Conservation (phyloP, 176 grass and related monocot genomes). For the Themeda triandra region DNA sequence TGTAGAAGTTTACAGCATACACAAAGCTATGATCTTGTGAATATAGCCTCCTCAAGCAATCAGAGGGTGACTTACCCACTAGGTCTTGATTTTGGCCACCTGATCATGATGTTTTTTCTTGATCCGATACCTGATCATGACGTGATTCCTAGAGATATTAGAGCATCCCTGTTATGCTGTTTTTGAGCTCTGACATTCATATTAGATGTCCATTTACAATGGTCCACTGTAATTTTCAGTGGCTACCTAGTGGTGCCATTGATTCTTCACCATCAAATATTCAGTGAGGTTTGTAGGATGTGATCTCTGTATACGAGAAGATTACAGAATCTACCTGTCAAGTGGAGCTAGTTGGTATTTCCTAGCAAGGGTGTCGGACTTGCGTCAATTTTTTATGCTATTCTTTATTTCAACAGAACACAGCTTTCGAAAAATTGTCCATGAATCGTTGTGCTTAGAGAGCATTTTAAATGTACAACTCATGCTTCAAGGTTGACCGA, state of each 20-base stretch:
- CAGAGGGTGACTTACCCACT: not conserved
- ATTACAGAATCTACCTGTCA: not conserved
- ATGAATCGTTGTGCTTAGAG: constrained; percentile 1
- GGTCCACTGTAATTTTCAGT: not conserved
- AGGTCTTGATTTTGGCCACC: not conserved
- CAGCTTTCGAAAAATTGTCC: not conserved
- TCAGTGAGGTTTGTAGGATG: not conserved
- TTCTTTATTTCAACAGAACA: not conserved
- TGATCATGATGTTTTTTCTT: not conserved
- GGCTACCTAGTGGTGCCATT: not conserved
- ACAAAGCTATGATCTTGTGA: not conserved
- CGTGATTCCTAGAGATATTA: not conserved
- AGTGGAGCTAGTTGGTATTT: not conserved
- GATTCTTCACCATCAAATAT: not conserved
- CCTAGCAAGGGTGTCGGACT: not conserved
- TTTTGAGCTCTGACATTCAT: not conserved
- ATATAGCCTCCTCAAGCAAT: not conserved
- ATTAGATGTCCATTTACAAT: not conserved
- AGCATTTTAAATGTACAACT: not conserved
- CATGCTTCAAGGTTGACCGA: not conserved
- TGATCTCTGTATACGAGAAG: not conserved
- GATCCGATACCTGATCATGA: not conserved
- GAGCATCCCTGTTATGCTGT: not conserved
- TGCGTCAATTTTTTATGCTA: not conserved
- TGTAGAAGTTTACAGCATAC: not conserved